phyloP scores from a whole-genome alignment of 2,329 filamentous ascomycete genomes.

The Ophiostoma himal-ulmi region DNA sequence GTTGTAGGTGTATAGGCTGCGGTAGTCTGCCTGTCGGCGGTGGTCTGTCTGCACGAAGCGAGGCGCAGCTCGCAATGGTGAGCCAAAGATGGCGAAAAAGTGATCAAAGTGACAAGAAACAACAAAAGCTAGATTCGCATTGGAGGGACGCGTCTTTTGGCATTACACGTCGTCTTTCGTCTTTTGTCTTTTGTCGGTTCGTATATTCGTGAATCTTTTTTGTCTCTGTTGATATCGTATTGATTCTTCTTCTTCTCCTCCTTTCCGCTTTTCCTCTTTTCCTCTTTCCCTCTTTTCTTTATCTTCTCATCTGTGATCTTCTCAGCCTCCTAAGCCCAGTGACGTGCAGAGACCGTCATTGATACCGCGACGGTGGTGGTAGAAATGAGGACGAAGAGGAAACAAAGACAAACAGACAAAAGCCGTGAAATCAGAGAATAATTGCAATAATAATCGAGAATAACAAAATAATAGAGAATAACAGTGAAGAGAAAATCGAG shows the following conservation, averaged over 20 bases:
- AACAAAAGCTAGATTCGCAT: background rate
- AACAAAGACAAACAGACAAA: background rate
- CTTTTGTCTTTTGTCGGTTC: background rate
- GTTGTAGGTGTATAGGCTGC: background rate
- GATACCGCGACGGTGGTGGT: background rate
- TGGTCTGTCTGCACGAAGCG: slow-evolving; percentile 2
- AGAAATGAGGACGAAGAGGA: background rate
- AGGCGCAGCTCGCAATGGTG: slow-evolving; percentile 3
- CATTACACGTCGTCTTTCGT: background rate
- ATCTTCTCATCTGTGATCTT: background rate
- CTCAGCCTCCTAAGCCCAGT: slow-evolving; percentile 4
- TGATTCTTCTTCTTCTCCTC: background rate
- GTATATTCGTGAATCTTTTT: background rate
- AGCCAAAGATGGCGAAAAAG: background rate
- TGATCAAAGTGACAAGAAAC: background rate
- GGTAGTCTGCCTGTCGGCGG: background rate
- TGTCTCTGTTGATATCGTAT: background rate
- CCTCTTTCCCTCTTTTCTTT: background rate
- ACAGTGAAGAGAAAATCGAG: background rate
- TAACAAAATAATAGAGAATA: background rate
- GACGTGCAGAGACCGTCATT: slow-evolving; percentile 1
- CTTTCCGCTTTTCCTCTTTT: background rate
- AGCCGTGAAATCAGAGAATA: slow-evolving; percentile 1
- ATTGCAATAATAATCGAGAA: background rate
- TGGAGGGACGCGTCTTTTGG: slow-evolving; percentile 6